Evolutionary conservation across 2,329 filamentous ascomycete genomes (phyloP).

Genomic region (Alternaria triticina): DNA sequence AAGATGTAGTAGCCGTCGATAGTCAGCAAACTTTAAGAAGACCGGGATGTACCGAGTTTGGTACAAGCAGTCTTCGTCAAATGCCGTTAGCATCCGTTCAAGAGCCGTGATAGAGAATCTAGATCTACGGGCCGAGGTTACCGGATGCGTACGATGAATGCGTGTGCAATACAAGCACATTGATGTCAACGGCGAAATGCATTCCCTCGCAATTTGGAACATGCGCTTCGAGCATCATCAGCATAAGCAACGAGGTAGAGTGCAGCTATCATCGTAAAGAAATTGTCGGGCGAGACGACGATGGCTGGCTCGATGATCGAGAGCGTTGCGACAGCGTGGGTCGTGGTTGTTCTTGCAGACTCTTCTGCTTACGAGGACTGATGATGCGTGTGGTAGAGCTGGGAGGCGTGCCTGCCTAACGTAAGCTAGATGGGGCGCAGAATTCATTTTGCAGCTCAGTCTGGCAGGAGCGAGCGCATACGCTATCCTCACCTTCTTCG

Average conservation of each 20-base stretch:
- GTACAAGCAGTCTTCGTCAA: background rate
- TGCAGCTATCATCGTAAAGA: background rate
- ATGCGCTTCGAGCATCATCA: background rate
- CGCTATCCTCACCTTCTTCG: background rate
- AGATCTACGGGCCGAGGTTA: background rate
- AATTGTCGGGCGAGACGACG: background rate
- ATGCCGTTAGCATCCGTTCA: background rate
- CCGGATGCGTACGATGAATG: background rate
- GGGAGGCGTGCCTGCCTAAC: background rate
- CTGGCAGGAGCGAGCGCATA: background rate
- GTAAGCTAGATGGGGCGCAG: background rate
- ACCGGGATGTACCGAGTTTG: background rate
- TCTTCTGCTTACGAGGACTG: background rate
- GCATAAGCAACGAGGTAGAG: background rate
- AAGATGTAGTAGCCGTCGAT: background rate
- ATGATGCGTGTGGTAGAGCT: background rate
- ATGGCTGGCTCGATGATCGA: background rate
- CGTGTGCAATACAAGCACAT: background rate
- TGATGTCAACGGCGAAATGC: background rate
- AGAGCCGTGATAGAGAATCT: background rate
- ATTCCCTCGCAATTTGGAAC: background rate
- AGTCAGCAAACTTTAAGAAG: background rate
- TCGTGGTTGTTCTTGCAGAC: background rate
- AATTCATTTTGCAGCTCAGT: background rate
- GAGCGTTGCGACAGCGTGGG: background rate